Base-by-base conservation (phyloP, 352 stramenopile genomes). In the Saprolegnia parasitica region DNA sequence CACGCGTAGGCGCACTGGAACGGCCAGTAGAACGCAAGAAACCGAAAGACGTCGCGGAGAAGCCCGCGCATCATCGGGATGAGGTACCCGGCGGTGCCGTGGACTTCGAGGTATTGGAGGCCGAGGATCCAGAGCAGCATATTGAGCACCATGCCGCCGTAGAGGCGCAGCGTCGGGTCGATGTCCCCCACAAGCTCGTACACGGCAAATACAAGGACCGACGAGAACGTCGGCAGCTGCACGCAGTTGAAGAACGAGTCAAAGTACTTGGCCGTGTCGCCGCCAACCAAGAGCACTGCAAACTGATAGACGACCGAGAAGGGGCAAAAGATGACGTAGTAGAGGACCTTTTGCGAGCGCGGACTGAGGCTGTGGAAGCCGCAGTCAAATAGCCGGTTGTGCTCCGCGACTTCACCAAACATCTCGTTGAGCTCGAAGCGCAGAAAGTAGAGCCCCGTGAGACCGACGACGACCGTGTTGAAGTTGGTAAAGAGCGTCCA, bases 41-140 rank as follows among this genome's bases (percentile, higher is more conserved):
- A 67, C 15, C 42, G 35, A 21, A n/a, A 67, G 10, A 67, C 40
- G 46, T 67, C 60, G 29, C 54, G 60, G 9, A 67, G 23, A 26
- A 67, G 35, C n/a, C 60, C 40, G 18, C 21, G 42, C 60, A 67
- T 67, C 60, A 67, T 67, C 0, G 60, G 60, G 11, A 67, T 21
- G 40, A 67, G 46, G 5, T 67, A 67, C 15, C 60, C 60, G 46
- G 21, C 60, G 0, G 60, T 67, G 21, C 60, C 21, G 23, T 47
- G 42, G 21, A 67, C 60, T 13, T 21, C 60, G 20, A 67, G 42
- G 23, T 67, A 67, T 21, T 67, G 60, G 46, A 67, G 60, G n/a
- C 21, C 32, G 23, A 66, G 39, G 46, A 66, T 66, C 40, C 46
- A 66, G n/a, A 66, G 32, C 9, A 67, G 10, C 23, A 86, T 76